These are phyloP conservation scores for Venturia nashicola DNA, from an alignment of 2,329 filamentous ascomycete species.

Conservation along the genomic window DNA sequence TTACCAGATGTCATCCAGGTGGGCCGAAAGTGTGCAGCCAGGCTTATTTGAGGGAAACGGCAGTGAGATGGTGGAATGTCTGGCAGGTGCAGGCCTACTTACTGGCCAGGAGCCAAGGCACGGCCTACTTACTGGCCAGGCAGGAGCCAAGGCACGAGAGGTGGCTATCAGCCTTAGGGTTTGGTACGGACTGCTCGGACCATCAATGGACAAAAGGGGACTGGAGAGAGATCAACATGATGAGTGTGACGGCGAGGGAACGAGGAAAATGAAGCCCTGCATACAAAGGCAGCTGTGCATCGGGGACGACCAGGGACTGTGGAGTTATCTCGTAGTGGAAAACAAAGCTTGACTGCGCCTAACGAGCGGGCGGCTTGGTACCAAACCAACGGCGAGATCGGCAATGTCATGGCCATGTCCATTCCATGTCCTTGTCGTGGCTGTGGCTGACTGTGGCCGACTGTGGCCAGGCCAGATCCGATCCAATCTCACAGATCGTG, in stretches of 20 bases:
- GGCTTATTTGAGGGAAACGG: not conserved
- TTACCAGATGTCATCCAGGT: not conserved
- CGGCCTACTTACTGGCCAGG: too few species aligned
- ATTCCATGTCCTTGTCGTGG: too few species aligned
- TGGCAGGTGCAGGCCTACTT: too few species aligned
- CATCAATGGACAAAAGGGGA: not conserved
- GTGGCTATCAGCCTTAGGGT: conserved; percentile 3
- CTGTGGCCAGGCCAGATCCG: too few species aligned
- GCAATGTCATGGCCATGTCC: not conserved
- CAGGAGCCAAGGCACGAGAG: not conserved
- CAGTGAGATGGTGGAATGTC: not conserved
- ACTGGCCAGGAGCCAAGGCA: not conserved
- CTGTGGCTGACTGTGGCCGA: not conserved
- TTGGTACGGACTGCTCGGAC: conserved; percentile 3
- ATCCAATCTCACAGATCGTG: not conserved
- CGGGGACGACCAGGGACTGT: not conserved
- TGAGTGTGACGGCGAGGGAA: conserved; percentile 3
- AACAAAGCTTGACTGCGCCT: not conserved
- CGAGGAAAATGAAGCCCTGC: conserved; percentile 3
- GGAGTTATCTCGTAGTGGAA: not conserved
- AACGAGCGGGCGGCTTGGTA: not conserved
- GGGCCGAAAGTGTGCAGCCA: not conserved
- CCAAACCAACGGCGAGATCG: not conserved
- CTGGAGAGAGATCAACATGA: not conserved
- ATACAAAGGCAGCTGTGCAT: too few species aligned